phyloP scores from a whole-genome alignment of 2,329 filamentous ascomycete species.

The Fusarium liriodendri region DNA sequence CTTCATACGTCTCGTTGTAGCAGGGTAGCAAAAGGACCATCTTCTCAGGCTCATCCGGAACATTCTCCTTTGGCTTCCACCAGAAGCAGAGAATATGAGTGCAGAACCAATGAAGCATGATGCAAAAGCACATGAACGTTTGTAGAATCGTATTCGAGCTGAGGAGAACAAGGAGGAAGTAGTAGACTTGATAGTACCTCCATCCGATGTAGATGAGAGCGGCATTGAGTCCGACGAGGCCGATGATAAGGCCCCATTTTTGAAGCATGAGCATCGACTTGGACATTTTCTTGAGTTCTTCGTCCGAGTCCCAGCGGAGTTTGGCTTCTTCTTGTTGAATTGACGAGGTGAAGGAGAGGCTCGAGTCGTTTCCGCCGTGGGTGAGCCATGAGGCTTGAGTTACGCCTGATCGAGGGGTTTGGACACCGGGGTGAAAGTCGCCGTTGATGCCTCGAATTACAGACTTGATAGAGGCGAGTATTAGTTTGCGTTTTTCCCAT shows the following conservation, averaged over 20 bases:
- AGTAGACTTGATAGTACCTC: conserved; percentile 54
- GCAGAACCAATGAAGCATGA: conserved; percentile 47
- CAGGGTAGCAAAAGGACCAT: conserved; percentile 60
- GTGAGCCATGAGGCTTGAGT: conserved; percentile 49
- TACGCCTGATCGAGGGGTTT: conserved; percentile 46
- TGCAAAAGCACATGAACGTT: conserved; percentile 55
- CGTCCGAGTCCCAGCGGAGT: conserved; percentile 53
- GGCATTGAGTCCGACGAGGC: conserved; percentile 49
- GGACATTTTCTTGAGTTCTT: conserved; percentile 53
- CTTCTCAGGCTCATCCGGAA: conserved; percentile 54
- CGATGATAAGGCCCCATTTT: conserved; percentile 53
- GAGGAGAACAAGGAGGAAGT: conserved; percentile 57
- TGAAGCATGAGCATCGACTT: conserved; percentile 51
- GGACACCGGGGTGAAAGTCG: conserved; percentile 46
- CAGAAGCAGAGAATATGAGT: conserved; percentile 47
- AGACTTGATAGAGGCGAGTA: conserved; percentile 42
- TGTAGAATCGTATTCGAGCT: conserved; percentile 59
- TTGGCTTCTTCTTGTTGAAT: conserved; percentile 54
- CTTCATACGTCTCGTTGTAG: conserved; percentile 61
- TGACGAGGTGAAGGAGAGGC: conserved; percentile 50
- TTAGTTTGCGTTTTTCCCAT: too few species aligned
- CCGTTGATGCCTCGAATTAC: conserved; percentile 48
- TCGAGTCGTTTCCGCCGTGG: conserved; percentile 47
- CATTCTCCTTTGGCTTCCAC: conserved; percentile 44
- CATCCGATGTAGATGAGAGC: conserved; percentile 51